These are phyloP conservation scores for Chalciporus pseudorubinellus DNA, from an alignment of 768 basidiomycete species.

Conservation along the genomic window DNA sequence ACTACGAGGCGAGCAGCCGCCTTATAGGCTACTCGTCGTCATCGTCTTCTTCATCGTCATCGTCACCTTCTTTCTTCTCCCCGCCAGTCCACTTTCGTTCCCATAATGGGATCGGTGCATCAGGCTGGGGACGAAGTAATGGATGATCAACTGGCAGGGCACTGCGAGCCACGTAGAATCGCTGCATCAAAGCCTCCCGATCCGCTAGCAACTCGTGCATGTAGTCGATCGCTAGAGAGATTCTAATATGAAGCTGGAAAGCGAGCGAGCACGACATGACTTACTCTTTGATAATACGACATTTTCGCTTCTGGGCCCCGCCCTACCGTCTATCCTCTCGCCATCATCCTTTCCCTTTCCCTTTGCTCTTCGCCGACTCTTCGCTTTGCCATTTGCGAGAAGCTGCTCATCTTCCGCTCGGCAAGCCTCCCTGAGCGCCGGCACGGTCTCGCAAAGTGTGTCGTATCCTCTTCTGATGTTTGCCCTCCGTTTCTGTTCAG, in stretches of 20 bases:
- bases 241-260: not conserved
- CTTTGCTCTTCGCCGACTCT: constrained; percentile 37
- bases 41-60: constrained; percentile 46
- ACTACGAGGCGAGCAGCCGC: not conserved
- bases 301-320: constrained; percentile 88
- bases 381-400: constrained; percentile 32
- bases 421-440: constrained; percentile 78
- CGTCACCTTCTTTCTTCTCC: constrained; percentile 44
- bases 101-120: constrained; percentile 54
- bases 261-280: constrained; percentile 22
- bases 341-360: constrained; percentile 44
- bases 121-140: constrained; percentile 35
- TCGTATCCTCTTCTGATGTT: constrained; percentile 91
- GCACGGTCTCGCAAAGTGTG: constrained; percentile 79
- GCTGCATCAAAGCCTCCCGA: constrained; percentile 52
- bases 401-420: constrained; percentile 64
- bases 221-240: constrained; percentile 75
- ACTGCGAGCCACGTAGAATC: constrained; percentile 58
- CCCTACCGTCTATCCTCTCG: constrained; percentile 76
- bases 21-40: constrained; percentile 38
- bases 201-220: constrained; percentile 64
- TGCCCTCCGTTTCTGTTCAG: constrained; percentile 90
- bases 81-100: constrained; percentile 85
- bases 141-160: constrained; percentile 62
- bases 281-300: constrained; percentile 85